Percentiles rank a stretch among this genome's conserved stretches.
phyloP scores from a whole-genome alignment of 139 green algal genomes.

The Chlamydomonas incerta region DNA sequence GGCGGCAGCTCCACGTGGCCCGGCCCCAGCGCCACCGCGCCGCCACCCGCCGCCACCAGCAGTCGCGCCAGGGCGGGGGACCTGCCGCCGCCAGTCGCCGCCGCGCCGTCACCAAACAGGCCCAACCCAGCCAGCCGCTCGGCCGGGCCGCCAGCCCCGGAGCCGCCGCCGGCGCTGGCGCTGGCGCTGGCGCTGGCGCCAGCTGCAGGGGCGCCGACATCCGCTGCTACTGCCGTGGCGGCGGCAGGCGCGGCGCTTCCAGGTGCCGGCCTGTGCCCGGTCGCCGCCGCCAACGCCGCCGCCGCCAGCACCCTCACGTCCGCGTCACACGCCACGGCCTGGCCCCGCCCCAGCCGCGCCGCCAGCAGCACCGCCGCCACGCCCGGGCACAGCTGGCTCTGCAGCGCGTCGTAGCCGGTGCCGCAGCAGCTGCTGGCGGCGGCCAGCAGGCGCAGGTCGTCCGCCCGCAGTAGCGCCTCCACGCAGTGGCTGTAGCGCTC shows the following conservation, averaged over 20 bases:
- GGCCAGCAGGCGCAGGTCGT: constrained; percentile 2
- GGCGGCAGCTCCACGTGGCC: constrained; percentile 9
- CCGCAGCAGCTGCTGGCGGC: constrained; percentile 37
- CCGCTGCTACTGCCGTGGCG: too few species aligned
- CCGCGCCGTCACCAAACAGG: neutral
- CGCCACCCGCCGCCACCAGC: constrained; percentile 14
- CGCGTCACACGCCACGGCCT: constrained; percentile 19
- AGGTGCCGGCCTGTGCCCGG: too few species aligned
- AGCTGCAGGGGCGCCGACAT: too few species aligned
- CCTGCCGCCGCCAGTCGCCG: neutral
- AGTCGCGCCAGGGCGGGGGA: neutral
- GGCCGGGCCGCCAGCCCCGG: too few species aligned
- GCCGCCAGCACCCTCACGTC: neutral
- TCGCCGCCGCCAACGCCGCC: neutral
- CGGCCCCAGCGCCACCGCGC: constrained; percentile 12
- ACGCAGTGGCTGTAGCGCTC: constrained; percentile 6
- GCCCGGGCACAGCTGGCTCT: constrained; percentile 25
- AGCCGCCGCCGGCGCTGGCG: neutral
- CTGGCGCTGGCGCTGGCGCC: too few species aligned
- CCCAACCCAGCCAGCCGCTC: neutral
- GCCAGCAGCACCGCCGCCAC: constrained; percentile 42
- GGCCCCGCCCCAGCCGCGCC: neutral
- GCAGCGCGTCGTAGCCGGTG: constrained; percentile 39
- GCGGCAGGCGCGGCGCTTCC: too few species aligned
- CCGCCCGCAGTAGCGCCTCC: constrained; percentile 3